Percentiles rank a stretch among this genome's conserved stretches.
Conservation (phyloP, 1,284 basidiomycete species). For the Athelia psychrophila region DNA sequence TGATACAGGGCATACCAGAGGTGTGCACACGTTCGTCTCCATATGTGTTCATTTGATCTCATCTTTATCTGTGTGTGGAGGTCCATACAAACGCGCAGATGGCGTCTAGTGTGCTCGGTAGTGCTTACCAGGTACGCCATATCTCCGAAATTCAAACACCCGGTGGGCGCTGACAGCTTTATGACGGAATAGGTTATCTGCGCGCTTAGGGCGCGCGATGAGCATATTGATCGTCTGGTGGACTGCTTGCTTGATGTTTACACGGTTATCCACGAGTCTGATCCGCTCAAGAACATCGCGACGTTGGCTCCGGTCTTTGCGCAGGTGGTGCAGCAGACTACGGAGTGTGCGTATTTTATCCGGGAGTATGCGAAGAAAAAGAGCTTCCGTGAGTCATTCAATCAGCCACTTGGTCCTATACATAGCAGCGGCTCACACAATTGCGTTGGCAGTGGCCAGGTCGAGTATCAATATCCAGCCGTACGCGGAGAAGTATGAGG, state of each 20-base stretch:
- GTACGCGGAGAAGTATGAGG: conserved; percentile 5
- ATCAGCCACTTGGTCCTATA: background rate
- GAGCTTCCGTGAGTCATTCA: conserved; percentile 3
- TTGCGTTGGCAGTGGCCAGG: background rate
- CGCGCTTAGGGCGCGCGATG: conserved; percentile 6
- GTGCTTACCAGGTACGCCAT: conserved; percentile 11
- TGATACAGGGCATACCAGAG: conserved; percentile 2
- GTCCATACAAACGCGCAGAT: conserved; percentile 17
- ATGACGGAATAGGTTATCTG: background rate
- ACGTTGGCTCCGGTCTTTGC: conserved; percentile 1
- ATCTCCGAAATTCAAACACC: background rate
- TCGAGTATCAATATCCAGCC: conserved; percentile 3
- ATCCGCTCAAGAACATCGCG: conserved; percentile 3
- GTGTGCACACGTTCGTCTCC: background rate
- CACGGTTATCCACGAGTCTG: conserved; percentile 7
- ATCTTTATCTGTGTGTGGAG: conserved; percentile 3
- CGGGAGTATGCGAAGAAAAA: conserved; percentile 7
- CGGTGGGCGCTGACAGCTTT: background rate
- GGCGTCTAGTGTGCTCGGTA: conserved; percentile 12
- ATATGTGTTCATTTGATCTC: background rate
- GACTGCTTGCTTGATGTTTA: conserved; percentile 12
- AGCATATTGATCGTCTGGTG: conserved; percentile 8
- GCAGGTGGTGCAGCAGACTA: conserved; percentile 8
- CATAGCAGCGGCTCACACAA: background rate
- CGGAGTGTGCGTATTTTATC: conserved; percentile 17